A percentile compares a stretch with the other conserved stretches of the same genome.
phyloP scores from a whole-genome alignment of 108 stramenopile genomes.

The Parmales sp. region DNA sequence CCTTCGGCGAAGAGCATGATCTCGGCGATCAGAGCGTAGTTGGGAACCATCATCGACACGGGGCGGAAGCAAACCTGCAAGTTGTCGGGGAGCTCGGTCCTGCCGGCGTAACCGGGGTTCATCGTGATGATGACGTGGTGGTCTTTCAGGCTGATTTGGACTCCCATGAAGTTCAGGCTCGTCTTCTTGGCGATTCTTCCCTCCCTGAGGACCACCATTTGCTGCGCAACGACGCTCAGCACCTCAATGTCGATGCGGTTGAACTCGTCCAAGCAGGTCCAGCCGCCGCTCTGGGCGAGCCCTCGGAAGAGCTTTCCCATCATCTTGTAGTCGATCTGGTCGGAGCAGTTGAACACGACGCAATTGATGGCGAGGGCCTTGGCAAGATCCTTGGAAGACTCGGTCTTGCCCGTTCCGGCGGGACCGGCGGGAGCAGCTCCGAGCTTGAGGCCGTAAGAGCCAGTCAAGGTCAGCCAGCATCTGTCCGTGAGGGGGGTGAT shows the following conservation, averaged over 20 bases:
- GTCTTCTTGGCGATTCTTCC: conserved; percentile 35
- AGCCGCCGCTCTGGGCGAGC: conserved; percentile 52
- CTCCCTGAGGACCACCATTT: conserved; percentile 40
- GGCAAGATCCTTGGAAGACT: conserved; percentile 50
- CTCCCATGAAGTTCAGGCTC: conserved; percentile 49
- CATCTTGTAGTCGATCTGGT: conserved; percentile 61
- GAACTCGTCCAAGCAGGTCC: conserved; percentile 69
- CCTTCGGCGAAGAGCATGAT: conserved; percentile 60
- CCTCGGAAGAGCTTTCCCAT: conserved; percentile 62
- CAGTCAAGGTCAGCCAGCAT: conserved; percentile 57
- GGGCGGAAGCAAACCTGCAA: conserved; percentile 44
- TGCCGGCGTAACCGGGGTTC: conserved; percentile 58
- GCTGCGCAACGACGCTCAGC: conserved; percentile 38
- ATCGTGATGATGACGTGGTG: conserved; percentile 58
- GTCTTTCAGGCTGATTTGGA: conserved; percentile 39
- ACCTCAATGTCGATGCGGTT: conserved; percentile 63
- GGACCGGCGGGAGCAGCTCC: conserved; percentile 55
- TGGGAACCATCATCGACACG: conserved; percentile 60
- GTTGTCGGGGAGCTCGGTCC: conserved; percentile 56
- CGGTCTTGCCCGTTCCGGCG: conserved; percentile 56
- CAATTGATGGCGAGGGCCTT: conserved; percentile 54
- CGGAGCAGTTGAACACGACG: conserved; percentile 55
- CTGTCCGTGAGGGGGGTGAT: conserved; percentile 49
- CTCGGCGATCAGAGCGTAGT: conserved; percentile 55
- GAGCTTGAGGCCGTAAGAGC: conserved; percentile 51